Evolutionary conservation across 2,329 filamentous ascomycete genomes (phyloP).

Genomic region (Beauveria sp.): DNA sequence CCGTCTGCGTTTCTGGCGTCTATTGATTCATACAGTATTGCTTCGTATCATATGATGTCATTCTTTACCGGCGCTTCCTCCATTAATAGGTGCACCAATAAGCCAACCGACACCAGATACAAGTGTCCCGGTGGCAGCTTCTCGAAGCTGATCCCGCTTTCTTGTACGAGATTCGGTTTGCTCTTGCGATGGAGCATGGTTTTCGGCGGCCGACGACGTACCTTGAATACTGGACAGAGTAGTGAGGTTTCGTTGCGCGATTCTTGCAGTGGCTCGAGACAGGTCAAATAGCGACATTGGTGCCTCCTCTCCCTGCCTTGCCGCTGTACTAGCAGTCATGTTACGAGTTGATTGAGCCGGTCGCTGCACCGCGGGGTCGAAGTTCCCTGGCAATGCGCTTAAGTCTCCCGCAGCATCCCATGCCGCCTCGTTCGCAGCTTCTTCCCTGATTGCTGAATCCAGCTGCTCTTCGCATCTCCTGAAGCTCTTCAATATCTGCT

Average conservation of each 20-base stretch:
- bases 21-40: background rate
- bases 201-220: slow-evolving; percentile 20
- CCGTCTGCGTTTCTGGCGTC: background rate
- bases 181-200: slow-evolving; percentile 16
- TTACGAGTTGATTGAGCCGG: slow-evolving; percentile 23
- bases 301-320: slow-evolving; percentile 41
- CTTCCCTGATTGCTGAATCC: slow-evolving; percentile 55
- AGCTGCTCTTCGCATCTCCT: slow-evolving; percentile 73
- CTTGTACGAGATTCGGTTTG: slow-evolving; percentile 39
- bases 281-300: slow-evolving; percentile 60
- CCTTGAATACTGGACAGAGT: slow-evolving; percentile 44
- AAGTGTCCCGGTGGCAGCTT: slow-evolving; percentile 58
- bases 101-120: slow-evolving; percentile 62
- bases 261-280: slow-evolving; percentile 51
- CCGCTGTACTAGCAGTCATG: slow-evolving; percentile 25
- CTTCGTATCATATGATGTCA: background rate
- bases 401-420: slow-evolving; percentile 61
- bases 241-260: slow-evolving; percentile 51
- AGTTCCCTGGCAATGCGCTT: slow-evolving; percentile 48
- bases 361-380: slow-evolving; percentile 27
- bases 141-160: slow-evolving; percentile 64
- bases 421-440: slow-evolving; percentile 59
- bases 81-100: slow-evolving; percentile 44
- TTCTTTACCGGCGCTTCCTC: slow-evolving; percentile 10
- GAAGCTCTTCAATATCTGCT: slow-evolving; percentile 69